Evolutionary conservation across 148 eudicot species (phyloP), one percentile per base, ranked within the genome.

Genomic region (Amaranthus cruentus): DNA sequence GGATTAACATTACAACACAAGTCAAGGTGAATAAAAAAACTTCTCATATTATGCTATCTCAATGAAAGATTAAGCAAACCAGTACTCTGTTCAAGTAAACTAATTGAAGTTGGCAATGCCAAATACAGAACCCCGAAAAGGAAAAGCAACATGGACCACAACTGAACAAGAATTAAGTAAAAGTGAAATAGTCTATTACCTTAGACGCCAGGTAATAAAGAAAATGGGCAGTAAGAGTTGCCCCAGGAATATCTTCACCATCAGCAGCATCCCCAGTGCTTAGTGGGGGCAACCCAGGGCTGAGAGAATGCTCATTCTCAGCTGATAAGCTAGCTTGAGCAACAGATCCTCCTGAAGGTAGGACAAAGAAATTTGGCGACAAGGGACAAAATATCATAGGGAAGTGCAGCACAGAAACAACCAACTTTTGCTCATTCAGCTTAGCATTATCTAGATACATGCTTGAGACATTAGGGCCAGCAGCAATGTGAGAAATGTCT

Each of bases 291-390:
- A 95, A 88, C 63, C 92, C 97, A 74, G 90, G 91, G 84, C 98
- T 88, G 76, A 95, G 83, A 53, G 93, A 89, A 84, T 84, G 84
- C 69, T 88, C 93, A 48, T 88, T 88, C 62, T 85, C 81, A 75
- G 82, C 42, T 47, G 96, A 90, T 79, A 95, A 79, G 82, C 72
- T 79, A 70, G 98, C 90, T 84, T 88, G 97, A 71, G 92, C 91
- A 80, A 90, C 83, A 74, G 93, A 90, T 81, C 97, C 98, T 81
- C 90, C 97, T 72, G 98, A 91, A 80, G 98, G 98, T 61, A 95
- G 82, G 77, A 95, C 92, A 69, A 95, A 95, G 55, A 86, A 86
- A 81, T 86, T 87, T 59, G 98, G 93, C 60, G 98, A 87, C 68
- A 95, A 71, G 46, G 98, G 98, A 81, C 97, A 95, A 75, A 88